phyloP scores from a whole-genome alignment of 2,329 filamentous ascomycete genomes.

The Geosmithia putterillii region DNA sequence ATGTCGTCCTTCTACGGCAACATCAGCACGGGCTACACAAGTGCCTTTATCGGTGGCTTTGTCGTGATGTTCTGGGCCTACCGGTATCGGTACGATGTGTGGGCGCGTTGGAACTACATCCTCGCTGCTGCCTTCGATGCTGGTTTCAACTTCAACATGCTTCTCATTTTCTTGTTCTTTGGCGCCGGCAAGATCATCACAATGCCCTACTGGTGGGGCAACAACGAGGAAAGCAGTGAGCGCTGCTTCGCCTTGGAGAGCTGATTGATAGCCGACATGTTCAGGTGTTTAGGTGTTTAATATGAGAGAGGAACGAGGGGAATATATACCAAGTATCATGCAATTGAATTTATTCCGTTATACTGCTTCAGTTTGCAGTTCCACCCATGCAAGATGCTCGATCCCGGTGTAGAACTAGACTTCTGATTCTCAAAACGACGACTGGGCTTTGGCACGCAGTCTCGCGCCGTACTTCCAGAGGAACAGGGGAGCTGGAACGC shows the following conservation, averaged over 20 bases:
- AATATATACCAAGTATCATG: too few species aligned
- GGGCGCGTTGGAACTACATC: slow-evolving; percentile 49
- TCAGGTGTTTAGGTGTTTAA: too few species aligned
- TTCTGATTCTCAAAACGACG: neutral
- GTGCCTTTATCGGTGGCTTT: slow-evolving; percentile 45
- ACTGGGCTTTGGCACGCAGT: slow-evolving; percentile 2
- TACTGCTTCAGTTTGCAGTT: too few species aligned
- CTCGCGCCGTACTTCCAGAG: slow-evolving; percentile 25
- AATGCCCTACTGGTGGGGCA: slow-evolving; percentile 56
- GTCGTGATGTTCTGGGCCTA: slow-evolving; percentile 49
- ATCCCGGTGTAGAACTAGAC: too few species aligned
- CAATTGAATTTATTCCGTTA: too few species aligned
- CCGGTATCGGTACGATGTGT: slow-evolving; percentile 40
- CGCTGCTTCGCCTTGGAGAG: slow-evolving; percentile 41
- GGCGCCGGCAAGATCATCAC: slow-evolving; percentile 40
- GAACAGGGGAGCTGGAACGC: slow-evolving; percentile 21
- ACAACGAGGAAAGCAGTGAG: slow-evolving; percentile 40
- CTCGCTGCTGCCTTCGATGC: slow-evolving; percentile 49
- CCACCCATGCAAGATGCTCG: too few species aligned
- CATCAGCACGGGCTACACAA: slow-evolving; percentile 45
- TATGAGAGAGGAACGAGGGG: too few species aligned
- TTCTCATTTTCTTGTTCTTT: slow-evolving; percentile 49
- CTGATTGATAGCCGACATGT: too few species aligned
- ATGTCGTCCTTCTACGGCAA: slow-evolving; percentile 48
- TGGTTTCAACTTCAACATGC: slow-evolving; percentile 48